A percentile compares a stretch with the other conserved stretches of the same genome.
Conservation (phyloP, 495 filamentous ascomycete genomes). For the Poronia punctata region DNA sequence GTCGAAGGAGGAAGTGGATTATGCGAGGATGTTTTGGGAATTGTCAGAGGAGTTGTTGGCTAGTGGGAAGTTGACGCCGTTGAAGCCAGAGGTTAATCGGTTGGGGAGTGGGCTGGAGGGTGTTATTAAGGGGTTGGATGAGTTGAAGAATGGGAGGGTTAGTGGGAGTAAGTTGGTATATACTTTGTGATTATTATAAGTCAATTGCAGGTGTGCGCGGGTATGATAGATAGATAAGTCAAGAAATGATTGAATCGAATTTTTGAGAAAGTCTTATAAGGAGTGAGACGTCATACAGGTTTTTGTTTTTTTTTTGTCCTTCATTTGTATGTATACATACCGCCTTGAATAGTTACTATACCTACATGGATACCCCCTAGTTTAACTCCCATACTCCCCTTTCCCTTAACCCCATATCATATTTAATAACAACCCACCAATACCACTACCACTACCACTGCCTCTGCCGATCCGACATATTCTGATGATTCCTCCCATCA, state of each 20-base stretch:
- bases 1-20: constrained; percentile 18
- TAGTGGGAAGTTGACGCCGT: constrained; percentile 23
- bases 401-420: no score
- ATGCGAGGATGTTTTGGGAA: constrained; percentile 21
- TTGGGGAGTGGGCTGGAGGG: constrained; percentile 31
- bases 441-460: not conserved
- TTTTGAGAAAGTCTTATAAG: no score
- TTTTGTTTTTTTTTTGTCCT: no score
- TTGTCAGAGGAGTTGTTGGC: constrained; percentile 16
- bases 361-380: no score
- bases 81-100: constrained; percentile 21
- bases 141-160: constrained; percentile 25
- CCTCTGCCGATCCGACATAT: constrained; percentile 5
- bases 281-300: no score
- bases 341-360: no score
- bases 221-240: not conserved
- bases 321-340: no score
- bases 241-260: no score
- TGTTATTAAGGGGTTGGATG: constrained; percentile 27
- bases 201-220: not conserved
- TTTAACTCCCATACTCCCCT: no score
- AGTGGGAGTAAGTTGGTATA: constrained; percentile 35
- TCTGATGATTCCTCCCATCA: constrained; percentile 8
- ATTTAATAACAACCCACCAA: not conserved
- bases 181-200: constrained; percentile 26